A percentile compares a stretch with the other conserved stretches of the same genome.
phyloP scores from a whole-genome alignment of 805 yeast species.

The Barnettozyma pratensis region DNA sequence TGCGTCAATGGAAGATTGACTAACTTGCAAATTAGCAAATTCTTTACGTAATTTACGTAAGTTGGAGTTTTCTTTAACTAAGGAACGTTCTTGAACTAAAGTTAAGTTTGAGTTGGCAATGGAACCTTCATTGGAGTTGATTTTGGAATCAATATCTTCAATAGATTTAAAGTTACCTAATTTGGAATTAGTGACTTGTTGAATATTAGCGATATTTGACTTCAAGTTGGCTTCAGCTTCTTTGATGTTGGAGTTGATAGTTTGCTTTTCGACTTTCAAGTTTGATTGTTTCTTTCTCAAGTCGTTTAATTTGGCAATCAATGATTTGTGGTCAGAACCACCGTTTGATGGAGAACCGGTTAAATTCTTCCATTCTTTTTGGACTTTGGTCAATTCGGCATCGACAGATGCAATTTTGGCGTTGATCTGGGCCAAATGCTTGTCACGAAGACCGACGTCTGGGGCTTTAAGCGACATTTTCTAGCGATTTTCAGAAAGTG shows the following conservation, averaged over 20 bases:
- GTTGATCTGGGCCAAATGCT: conserved; percentile 42
- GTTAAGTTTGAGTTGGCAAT: conserved; percentile 76
- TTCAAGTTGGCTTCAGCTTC: conserved; percentile 63
- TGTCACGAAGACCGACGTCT: conserved; percentile 54
- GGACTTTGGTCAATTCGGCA: conserved; percentile 29
- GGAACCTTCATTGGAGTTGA: conserved; percentile 60
- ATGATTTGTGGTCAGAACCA: conserved; percentile 23
- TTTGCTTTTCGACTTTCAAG: conserved; percentile 40
- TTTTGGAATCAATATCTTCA: conserved; percentile 65
- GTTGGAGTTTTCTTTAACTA: conserved; percentile 77
- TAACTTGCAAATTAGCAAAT: conserved; percentile 64
- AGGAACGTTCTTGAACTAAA: conserved; percentile 85
- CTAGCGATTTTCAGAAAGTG: background rate
- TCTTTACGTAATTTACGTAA: conserved; percentile 79
- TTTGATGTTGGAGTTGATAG: conserved; percentile 61
- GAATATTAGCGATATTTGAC: conserved; percentile 71
- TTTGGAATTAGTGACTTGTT: conserved; percentile 58
- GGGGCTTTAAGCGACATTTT: conserved; percentile 60
- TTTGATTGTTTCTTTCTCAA: conserved; percentile 43
- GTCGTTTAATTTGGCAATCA: conserved; percentile 40
- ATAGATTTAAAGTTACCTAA: conserved; percentile 54
- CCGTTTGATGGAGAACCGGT: background rate
- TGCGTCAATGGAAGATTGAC: conserved; percentile 73
- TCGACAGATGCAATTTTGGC: conserved; percentile 20
- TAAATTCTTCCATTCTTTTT: conserved; percentile 44